Evolutionary conservation across 768 basidiomycete genomes (phyloP).

Genomic region (Flagelloscypha sp.): DNA sequence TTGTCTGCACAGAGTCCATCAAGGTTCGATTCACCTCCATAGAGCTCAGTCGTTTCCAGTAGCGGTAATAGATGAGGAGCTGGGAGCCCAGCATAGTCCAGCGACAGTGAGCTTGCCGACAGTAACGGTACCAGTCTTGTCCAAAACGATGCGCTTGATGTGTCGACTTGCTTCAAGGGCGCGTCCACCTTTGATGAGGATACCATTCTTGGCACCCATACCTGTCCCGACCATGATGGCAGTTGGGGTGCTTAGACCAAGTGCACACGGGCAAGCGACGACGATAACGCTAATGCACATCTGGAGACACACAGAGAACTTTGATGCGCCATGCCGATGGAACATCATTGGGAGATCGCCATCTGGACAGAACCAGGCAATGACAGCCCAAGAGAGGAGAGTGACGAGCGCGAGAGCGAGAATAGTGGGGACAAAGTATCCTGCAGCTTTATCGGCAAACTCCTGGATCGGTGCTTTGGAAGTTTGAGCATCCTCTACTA

Average conservation of each 20-base stretch:
- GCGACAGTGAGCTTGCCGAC: slow-evolving; percentile 86
- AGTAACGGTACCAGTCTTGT: slow-evolving; percentile 98
- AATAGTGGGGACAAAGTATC: slow-evolving; percentile 90
- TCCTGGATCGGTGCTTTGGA: slow-evolving; percentile 97
- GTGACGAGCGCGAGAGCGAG: slow-evolving; percentile 76
- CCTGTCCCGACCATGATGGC: slow-evolving; percentile 99
- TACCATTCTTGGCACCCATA: slow-evolving; percentile 93
- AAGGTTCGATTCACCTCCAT: slow-evolving; percentile 35
- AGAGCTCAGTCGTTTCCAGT: slow-evolving; percentile 26
- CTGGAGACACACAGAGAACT: slow-evolving; percentile 86
- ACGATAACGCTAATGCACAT: slow-evolving; percentile 98
- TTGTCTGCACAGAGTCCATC: slow-evolving; percentile 54
- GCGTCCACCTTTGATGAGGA: slow-evolving; percentile 94
- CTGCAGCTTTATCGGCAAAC: slow-evolving; percentile 91
- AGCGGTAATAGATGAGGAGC: slow-evolving; percentile 11
- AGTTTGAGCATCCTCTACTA: slow-evolving; percentile 97
- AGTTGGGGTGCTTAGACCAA: slow-evolving; percentile 93
- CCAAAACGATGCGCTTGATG: slow-evolving; percentile 77
- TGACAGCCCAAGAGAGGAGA: slow-evolving; percentile 74
- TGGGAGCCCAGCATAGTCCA: slow-evolving; percentile 66
- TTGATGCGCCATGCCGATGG: slow-evolving; percentile 71
- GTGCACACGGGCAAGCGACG: slow-evolving; percentile 95
- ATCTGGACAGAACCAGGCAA: slow-evolving; percentile 51
- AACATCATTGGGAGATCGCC: slow-evolving; percentile 76
- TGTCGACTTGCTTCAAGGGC: slow-evolving; percentile 86